A percentile compares a stretch with the other conserved stretches of the same genome.
Conservation (phyloP, 2,329 filamentous ascomycete species). For the Magnaporthiopsis incrustans region DNA sequence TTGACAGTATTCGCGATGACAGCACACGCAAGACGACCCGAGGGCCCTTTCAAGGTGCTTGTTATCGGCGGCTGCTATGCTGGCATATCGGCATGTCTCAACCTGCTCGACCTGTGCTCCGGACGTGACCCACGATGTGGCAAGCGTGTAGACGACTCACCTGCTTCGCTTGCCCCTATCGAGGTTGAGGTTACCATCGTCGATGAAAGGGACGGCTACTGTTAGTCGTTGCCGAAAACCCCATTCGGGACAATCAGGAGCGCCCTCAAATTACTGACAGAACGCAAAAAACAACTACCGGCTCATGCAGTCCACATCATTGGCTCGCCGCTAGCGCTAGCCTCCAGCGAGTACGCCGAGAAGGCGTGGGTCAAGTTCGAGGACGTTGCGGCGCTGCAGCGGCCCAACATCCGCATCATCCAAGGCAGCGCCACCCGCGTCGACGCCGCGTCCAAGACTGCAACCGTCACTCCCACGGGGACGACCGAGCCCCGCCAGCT, state of each 20-base stretch:
- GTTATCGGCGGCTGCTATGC: constrained; percentile 65
- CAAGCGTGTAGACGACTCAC: constrained; percentile 13
- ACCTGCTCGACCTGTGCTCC: constrained; percentile 57
- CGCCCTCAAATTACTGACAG: neutral
- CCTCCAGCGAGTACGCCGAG: constrained; percentile 52
- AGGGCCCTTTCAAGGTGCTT: constrained; percentile 45
- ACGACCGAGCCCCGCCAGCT: constrained; percentile 24
- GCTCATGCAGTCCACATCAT: constrained; percentile 59
- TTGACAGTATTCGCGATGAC: neutral
- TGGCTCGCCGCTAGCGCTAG: constrained; percentile 64
- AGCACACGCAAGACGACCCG: neutral
- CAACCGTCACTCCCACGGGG: constrained; percentile 42
- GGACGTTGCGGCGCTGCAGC: constrained; percentile 58
- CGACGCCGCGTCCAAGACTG: constrained; percentile 51
- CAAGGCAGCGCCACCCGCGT: constrained; percentile 57
- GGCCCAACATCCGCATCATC: constrained; percentile 53
- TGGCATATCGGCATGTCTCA: constrained; percentile 59
- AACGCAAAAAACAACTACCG: neutral
- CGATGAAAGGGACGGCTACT: constrained; percentile 77
- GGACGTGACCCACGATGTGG: constrained; percentile 43
- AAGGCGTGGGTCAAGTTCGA: constrained; percentile 64
- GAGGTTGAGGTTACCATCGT: constrained; percentile 64
- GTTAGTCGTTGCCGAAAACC: constrained; percentile 36
- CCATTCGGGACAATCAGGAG: no score
- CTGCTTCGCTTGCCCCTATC: constrained; percentile 24